Evolutionary conservation across 139 green algal species (phyloP).

Genomic region (Pedinophyceae sp.): DNA sequence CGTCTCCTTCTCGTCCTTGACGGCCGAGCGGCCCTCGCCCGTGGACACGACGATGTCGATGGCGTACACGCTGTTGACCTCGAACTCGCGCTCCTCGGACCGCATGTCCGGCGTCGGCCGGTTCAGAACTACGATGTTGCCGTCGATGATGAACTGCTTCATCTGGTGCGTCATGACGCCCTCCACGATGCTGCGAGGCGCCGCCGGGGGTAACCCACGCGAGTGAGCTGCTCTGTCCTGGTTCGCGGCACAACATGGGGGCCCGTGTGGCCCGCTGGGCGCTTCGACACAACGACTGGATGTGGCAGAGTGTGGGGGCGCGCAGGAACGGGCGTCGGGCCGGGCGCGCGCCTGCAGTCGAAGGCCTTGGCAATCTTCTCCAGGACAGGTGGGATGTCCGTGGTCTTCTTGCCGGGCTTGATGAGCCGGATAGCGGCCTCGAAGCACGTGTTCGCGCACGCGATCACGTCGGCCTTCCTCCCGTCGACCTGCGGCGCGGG

Average conservation of each 20-base stretch:
- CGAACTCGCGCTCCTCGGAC: slow-evolving; percentile 84
- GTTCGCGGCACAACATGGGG: too few relatives aligned
- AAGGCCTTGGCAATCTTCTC: slow-evolving; percentile 62
- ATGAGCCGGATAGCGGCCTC: slow-evolving; percentile 81
- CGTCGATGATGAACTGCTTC: slow-evolving; percentile 96
- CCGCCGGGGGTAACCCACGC: too few relatives aligned
- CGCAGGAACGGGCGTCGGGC: too few relatives aligned
- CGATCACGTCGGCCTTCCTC: slow-evolving; percentile 67
- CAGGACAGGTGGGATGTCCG: slow-evolving; percentile 55
- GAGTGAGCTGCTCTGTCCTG: too few relatives aligned
- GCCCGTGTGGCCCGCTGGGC: too few relatives aligned
- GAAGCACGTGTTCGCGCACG: slow-evolving; percentile 52
- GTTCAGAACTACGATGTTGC: slow-evolving; percentile 89
- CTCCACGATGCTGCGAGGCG: too few relatives aligned
- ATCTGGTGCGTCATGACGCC: slow-evolving; percentile 81
- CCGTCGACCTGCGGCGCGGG: slow-evolving; percentile 37
- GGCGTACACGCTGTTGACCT: slow-evolving; percentile 89
- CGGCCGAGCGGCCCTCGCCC: slow-evolving; percentile 61
- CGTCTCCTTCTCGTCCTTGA: slow-evolving; percentile 90
- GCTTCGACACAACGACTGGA: too few relatives aligned
- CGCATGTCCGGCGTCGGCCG: slow-evolving; percentile 56
- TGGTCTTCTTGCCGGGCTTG: slow-evolving; percentile 58
- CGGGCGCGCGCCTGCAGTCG: slow-evolving; percentile 55
- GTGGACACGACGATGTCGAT: slow-evolving; percentile 87
- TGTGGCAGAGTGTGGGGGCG: too few relatives aligned